Evolutionary conservation across 169 alveolate genomes (phyloP).

Genomic region (Plasmodium billcollinsi): DNA sequence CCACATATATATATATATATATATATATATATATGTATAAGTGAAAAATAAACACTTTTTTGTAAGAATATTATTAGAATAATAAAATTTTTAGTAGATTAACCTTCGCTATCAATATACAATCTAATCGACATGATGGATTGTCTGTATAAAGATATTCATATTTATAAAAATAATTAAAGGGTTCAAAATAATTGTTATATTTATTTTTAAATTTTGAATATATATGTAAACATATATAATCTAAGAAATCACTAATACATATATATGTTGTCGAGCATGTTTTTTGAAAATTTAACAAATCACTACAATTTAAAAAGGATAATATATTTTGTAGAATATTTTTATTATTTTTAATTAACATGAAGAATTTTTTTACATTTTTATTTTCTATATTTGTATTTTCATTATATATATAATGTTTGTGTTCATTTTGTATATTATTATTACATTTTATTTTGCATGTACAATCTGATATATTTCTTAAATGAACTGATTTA

Average conservation of each 20-base stretch:
- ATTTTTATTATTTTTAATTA: conserved; percentile 30
- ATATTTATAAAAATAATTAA: conserved; percentile 58
- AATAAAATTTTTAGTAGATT: neutral
- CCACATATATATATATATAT: no score
- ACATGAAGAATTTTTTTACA: conserved; percentile 14
- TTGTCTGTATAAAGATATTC: conserved; percentile 67
- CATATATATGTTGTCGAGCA: conserved; percentile 46
- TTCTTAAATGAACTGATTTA: conserved; percentile 1
- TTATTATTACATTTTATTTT: conserved; percentile 7
- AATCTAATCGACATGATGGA: conserved; percentile 69
- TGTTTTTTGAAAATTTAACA: conserved; percentile 55
- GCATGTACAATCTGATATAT: neutral
- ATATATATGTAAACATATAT: conserved; percentile 61
- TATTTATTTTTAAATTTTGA: conserved; percentile 35
- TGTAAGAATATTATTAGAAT: no score
- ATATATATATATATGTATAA: no score
- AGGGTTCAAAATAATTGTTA: conserved; percentile 30
- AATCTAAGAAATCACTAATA: conserved; percentile 66
- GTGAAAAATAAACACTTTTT: no score
- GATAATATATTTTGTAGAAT: conserved; percentile 66
- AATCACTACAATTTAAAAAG: conserved; percentile 54
- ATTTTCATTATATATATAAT: neutral
- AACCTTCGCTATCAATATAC: conserved; percentile 62
- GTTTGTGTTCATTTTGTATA: conserved; percentile 1
- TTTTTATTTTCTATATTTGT: neutral